Conservation (phyloP, 352 stramenopile genomes). For the Phytophthora sp. region DNA sequence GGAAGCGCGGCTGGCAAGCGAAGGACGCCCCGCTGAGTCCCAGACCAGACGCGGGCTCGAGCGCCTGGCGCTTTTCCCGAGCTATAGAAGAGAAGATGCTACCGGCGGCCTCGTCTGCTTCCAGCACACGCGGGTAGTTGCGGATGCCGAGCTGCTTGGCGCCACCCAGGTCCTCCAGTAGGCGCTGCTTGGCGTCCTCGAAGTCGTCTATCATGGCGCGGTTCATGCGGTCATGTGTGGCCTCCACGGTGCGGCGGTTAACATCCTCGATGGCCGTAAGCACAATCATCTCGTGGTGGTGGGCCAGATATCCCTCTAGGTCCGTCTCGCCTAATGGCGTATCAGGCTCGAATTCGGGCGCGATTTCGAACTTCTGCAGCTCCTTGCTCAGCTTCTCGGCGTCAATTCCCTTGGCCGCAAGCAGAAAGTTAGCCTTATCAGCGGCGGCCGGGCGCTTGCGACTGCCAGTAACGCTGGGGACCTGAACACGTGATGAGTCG, state of each 20-base stretch:
- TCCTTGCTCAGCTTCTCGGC: conserved; percentile 88
- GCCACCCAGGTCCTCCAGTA: conserved; percentile 75
- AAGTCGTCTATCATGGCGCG: conserved; percentile 89
- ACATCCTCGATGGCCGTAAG: conserved; percentile 91
- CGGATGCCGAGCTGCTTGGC: conserved; percentile 70
- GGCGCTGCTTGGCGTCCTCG: conserved; percentile 72
- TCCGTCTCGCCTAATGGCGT: conserved; percentile 86
- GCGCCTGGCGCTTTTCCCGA: conserved; percentile 40
- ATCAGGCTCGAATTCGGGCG: conserved; percentile 77
- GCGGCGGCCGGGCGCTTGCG: conserved; percentile 63
- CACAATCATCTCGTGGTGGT: conserved; percentile 93
- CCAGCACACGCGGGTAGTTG: conserved; percentile 73
- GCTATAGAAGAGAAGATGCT: conserved; percentile 56
- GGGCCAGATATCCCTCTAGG: conserved; percentile 86
- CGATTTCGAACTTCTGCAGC: conserved; percentile 79
- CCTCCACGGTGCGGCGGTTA: conserved; percentile 77
- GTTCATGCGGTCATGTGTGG: conserved; percentile 86
- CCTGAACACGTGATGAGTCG: conserved; percentile 56
- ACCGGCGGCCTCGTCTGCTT: conserved; percentile 42
- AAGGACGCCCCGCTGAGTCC: conserved; percentile 61
- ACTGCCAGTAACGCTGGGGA: conserved; percentile 17
- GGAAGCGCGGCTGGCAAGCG: conserved; percentile 56
- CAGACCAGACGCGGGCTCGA: conserved; percentile 40
- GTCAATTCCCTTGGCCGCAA: conserved; percentile 87
- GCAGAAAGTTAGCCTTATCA: conserved; percentile 86